Evolutionary conservation across 371 early-diverging fungal genomes (phyloP).

Genomic region (Mortierella polycephala): DNA sequence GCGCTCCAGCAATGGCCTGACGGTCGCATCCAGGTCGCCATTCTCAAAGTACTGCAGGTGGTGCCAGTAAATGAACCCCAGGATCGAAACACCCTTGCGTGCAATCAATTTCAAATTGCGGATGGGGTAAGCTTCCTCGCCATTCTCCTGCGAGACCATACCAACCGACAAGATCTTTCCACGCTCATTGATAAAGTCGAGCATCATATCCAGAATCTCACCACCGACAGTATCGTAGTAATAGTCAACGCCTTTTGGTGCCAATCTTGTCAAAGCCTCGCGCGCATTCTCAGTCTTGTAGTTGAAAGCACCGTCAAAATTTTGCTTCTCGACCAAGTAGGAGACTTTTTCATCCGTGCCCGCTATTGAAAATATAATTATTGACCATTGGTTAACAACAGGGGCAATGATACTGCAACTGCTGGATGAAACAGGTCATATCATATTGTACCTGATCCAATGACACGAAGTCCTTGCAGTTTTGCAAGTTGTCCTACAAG

Average conservation of each 20-base stretch:
- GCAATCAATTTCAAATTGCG: conserved; percentile 38
- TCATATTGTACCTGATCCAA: conserved; percentile 36
- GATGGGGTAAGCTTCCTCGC: conserved; percentile 32
- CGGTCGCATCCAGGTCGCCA: conserved; percentile 26
- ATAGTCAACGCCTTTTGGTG: conserved; percentile 42
- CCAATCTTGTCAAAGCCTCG: conserved; percentile 31
- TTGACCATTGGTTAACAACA: background rate
- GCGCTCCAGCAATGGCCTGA: conserved; percentile 36
- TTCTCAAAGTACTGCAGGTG: conserved; percentile 38
- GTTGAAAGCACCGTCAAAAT: conserved; percentile 45
- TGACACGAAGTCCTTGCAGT: conserved; percentile 27
- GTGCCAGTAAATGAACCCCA: conserved; percentile 49
- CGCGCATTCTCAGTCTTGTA: conserved; percentile 39
- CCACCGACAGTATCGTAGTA: conserved; percentile 42
- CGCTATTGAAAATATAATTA: conserved; percentile 10
- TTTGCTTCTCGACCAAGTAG: conserved; percentile 18
- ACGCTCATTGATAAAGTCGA: conserved; percentile 35
- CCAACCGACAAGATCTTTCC: conserved; percentile 46
- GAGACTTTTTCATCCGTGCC: conserved; percentile 42
- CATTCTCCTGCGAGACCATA: conserved; percentile 54
- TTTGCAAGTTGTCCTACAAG: conserved; percentile 56
- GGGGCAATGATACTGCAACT: background rate
- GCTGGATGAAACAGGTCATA: background rate
- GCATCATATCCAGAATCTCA: conserved; percentile 22
- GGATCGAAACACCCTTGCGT: conserved; percentile 19